A percentile compares a stretch with the other conserved stretches of the same genome.
Evolutionary conservation across 148 eudicot genomes (phyloP).

Genomic region (Nyssa sinensis): DNA sequence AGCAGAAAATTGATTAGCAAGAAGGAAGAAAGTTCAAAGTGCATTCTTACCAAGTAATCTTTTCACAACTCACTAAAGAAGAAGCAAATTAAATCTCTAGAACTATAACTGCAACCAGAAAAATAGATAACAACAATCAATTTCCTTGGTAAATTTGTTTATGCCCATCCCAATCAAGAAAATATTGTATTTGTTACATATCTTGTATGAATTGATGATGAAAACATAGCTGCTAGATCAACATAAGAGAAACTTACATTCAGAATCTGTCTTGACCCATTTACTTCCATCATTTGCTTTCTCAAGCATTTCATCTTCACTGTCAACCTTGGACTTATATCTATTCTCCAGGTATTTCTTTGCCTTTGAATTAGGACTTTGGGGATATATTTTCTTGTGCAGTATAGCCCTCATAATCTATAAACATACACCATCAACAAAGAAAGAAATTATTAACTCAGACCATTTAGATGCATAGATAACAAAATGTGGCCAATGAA

Average conservation of each 20-base stretch:
- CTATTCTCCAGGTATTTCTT: conserved; percentile 43
- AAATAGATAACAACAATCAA: neutral
- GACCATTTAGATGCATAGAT: neutral
- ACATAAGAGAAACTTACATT: conserved; percentile 37
- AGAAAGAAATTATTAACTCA: neutral
- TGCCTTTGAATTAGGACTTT: conserved; percentile 31
- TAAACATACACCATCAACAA: neutral
- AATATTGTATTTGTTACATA: neutral
- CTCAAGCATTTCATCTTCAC: conserved; percentile 21
- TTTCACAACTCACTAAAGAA: neutral
- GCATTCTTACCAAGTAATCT: neutral
- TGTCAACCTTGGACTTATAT: conserved; percentile 16
- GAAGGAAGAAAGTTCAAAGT: neutral
- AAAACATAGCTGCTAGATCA: neutral
- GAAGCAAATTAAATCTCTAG: conserved; percentile 29
- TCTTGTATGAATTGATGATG: too few species aligned
- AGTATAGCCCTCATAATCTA: conserved; percentile 65
- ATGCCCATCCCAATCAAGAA: neutral
- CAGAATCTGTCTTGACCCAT: conserved; percentile 85
- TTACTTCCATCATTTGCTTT: conserved; percentile 39
- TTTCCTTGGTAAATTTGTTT: neutral
- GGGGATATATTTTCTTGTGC: conserved; percentile 77
- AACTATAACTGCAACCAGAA: conserved; percentile 37
- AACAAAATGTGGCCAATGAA: too few species aligned
- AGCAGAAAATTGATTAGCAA: neutral